Conservation (phyloP, 2,329 filamentous ascomycete genomes). For the Sporothrix pallida region DNA sequence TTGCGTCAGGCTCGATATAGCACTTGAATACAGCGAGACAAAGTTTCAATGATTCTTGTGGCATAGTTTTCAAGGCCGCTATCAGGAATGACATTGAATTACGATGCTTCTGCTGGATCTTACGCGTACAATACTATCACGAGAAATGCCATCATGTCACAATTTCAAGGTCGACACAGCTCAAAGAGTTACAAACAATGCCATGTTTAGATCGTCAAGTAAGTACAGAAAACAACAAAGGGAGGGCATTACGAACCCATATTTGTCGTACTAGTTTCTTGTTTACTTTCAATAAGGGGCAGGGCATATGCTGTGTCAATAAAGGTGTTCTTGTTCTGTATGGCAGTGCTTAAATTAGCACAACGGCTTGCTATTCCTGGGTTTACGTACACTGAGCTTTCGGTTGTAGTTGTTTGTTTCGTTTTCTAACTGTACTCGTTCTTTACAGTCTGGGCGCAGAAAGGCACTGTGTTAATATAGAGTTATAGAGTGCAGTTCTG, state of each 20-base stretch:
- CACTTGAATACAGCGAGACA: no score
- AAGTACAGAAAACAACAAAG: neutral
- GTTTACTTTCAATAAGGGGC: neutral
- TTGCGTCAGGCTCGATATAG: no score
- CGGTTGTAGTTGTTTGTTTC: conserved; percentile 6
- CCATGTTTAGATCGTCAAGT: neutral
- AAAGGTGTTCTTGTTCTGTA: no score
- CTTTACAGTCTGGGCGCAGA: neutral
- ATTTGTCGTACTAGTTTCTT: neutral
- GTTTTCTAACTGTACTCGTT: neutral
- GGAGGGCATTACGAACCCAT: neutral
- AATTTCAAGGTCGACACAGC: neutral
- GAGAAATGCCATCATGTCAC: neutral
- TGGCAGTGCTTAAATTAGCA: neutral
- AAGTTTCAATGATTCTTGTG: no score
- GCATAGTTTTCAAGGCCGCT: no score
- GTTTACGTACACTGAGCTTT: neutral
- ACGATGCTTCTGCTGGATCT: no score
- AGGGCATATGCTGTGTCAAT: neutral
- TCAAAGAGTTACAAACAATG: no score
- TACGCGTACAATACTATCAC: neutral
- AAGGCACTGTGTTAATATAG: neutral
- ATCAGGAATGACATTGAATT: no score
- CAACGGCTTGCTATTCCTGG: neutral
- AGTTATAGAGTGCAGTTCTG: no score